These are phyloP conservation scores for Rhizophagus clarus DNA, from an alignment of 192 early-diverging fungal genomes.

Conservation along the genomic window DNA sequence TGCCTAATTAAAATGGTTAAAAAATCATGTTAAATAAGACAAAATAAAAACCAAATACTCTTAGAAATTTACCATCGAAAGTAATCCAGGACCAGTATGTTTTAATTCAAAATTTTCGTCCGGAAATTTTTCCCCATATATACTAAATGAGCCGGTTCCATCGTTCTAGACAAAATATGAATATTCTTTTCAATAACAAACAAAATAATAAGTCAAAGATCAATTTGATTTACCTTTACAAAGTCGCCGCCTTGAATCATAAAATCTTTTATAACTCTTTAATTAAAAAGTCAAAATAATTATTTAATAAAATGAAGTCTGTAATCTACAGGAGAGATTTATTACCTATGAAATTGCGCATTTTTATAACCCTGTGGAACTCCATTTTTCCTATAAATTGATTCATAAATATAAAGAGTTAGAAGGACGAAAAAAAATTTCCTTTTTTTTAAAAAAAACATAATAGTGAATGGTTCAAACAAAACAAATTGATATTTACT, in stretches of 20 bases:
- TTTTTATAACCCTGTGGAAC: constrained; percentile 87
- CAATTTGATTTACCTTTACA: constrained; percentile 58
- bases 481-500: constrained; percentile 36
- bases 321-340: neutral
- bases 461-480: too few species aligned
- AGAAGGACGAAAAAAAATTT: too few species aligned
- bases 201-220: neutral
- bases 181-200: neutral
- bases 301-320: neutral
- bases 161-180: constrained; percentile 57
- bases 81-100: constrained; percentile 78
- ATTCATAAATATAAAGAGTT: neutral
- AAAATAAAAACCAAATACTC: constrained; percentile 20
- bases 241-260: constrained; percentile 95
- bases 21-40: neutral
- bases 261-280: constrained; percentile 85
- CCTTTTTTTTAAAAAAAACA: too few species aligned
- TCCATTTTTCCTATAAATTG: constrained; percentile 60
- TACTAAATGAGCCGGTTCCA: constrained; percentile 83
- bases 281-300: neutral
- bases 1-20: constrained; percentile 49
- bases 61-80: constrained; percentile 75
- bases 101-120: constrained; percentile 90
- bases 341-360: constrained; percentile 75
- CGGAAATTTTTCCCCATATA: constrained; percentile 77